Evolutionary conservation across 2,329 filamentous ascomycete genomes (phyloP), one percentile per base, ranked within the genome.

Genomic region (Falciphora oryzae): DNA sequence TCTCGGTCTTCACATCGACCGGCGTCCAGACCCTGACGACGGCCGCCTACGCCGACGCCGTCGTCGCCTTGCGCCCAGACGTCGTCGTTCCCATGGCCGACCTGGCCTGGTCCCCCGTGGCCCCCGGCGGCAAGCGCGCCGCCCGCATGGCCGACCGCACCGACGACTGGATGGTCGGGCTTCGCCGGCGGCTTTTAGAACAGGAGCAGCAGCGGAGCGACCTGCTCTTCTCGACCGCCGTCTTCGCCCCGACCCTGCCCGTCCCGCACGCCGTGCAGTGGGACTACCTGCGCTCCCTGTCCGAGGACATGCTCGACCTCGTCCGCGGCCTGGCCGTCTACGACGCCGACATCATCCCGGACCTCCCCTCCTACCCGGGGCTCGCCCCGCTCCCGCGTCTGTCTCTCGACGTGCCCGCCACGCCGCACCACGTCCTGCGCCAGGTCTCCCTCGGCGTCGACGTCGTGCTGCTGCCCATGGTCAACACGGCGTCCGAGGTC

Each of bases 71-170:
- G 50, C 81, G 82, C 63, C 92, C 94, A 0, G 94, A 99, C 72
- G 89, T 98, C 64, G 85, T 89, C 50, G 82, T 98, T 29, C 88
- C 88, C 0, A 76, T 96, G 63, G 90, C 89, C 6, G 95, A 99
- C 75, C 83, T 93, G 61, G 77, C 76, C 53, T 72, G 75, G 61
- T 65, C 73, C 1, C 13, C 69, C 77, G 70, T 70, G 78, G 80
- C 64, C 68, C 80, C 75, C 4, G 85, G 88, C 3, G 78, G 83
- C 13, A 97, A 96, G 76, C 85, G 93, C 59, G 85, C 90, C 60
- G 81, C 87, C 50, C 93, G 91, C 71, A 97, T 97, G 88, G 89
- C 87, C 29, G 92, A 95, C 72, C 84, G 94, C 65, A 97, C 92
- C 0, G 90, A 95, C 73, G 83, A 85, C 53, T 98, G 93, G 92